These are phyloP conservation scores for Amanita muscaria DNA, from an alignment of 768 basidiomycete genomes.

Conservation along the genomic window DNA sequence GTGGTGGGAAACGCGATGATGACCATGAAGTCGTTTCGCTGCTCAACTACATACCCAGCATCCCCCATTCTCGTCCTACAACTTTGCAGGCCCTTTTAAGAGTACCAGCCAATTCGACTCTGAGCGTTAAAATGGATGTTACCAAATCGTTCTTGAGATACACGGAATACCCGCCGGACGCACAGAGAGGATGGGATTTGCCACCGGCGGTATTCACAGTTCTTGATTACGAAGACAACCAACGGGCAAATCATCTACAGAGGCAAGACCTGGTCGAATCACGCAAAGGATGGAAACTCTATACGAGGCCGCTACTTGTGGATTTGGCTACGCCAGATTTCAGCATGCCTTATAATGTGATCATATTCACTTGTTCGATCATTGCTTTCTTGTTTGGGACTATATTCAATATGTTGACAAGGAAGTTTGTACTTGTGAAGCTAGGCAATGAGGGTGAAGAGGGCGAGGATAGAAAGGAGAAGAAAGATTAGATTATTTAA, in stretches of 20 bases:
- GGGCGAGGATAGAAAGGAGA: neutral
- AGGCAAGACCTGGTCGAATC: neutral
- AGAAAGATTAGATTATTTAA: constrained; percentile 2
- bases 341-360: constrained; percentile 99
- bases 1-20: neutral
- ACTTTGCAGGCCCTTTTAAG: constrained; percentile 63
- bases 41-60: constrained; percentile 58
- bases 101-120: constrained; percentile 59
- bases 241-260: constrained; percentile 13
- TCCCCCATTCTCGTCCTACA: constrained; percentile 66
- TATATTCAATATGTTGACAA: constrained; percentile 78
- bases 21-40: constrained; percentile 47
- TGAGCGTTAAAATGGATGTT: constrained; percentile 46
- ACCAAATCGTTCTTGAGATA: constrained; percentile 80
- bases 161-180: constrained; percentile 94
- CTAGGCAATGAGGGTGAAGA: constrained; percentile 11
- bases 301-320: constrained; percentile 74
- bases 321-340: constrained; percentile 99
- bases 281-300: constrained; percentile 36
- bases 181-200: constrained; percentile 90
- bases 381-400: constrained; percentile 91
- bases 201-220: constrained; percentile 75
- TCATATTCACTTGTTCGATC: constrained; percentile 89
- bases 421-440: constrained; percentile 61
- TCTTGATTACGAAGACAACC: constrained; percentile 13